Conservation (phyloP, 1,284 basidiomycete genomes). For the Waitea zeae region DNA sequence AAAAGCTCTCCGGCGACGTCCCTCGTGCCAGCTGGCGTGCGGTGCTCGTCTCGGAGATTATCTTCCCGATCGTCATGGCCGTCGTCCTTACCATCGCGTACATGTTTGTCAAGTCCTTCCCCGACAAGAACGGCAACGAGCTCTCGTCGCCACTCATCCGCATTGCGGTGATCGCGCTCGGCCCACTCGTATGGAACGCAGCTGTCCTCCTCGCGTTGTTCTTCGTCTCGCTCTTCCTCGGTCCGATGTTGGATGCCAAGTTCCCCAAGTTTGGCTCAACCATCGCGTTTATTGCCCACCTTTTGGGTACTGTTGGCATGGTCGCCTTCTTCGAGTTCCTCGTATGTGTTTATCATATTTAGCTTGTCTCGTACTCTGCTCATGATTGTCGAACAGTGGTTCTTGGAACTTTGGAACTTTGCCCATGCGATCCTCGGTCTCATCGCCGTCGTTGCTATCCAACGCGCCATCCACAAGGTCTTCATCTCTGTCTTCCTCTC, state of each 20-base stretch:
- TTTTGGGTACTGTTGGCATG: slow-evolving; percentile 68
- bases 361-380: slow-evolving; percentile 1
- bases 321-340: slow-evolving; percentile 90
- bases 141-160: slow-evolving; percentile 73
- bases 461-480: slow-evolving; percentile 83
- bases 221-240: slow-evolving; percentile 82
- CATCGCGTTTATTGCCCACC: slow-evolving; percentile 80
- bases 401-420: slow-evolving; percentile 84
- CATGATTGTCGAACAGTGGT: slow-evolving; percentile 46
- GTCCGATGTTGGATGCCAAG: slow-evolving; percentile 75
- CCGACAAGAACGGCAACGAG: slow-evolving; percentile 41
- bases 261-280: slow-evolving; percentile 79
- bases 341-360: slow-evolving; percentile 27
- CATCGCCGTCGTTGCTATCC: slow-evolving; percentile 74
- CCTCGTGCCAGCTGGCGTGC: slow-evolving; percentile 84
- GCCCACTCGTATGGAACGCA: slow-evolving; percentile 93
- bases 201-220: slow-evolving; percentile 77
- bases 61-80: slow-evolving; percentile 76
- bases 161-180: slow-evolving; percentile 84
- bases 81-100: slow-evolving; percentile 77
- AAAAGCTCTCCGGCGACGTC: slow-evolving; percentile 84
- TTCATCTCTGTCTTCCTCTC: slow-evolving; percentile 85
- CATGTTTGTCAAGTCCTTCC: slow-evolving; percentile 81
- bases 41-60: slow-evolving; percentile 75
- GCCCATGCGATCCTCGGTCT: slow-evolving; percentile 84